Conservation (phyloP, 2,329 filamentous ascomycete species). For the Pseudocercospora fijiensis region DNA sequence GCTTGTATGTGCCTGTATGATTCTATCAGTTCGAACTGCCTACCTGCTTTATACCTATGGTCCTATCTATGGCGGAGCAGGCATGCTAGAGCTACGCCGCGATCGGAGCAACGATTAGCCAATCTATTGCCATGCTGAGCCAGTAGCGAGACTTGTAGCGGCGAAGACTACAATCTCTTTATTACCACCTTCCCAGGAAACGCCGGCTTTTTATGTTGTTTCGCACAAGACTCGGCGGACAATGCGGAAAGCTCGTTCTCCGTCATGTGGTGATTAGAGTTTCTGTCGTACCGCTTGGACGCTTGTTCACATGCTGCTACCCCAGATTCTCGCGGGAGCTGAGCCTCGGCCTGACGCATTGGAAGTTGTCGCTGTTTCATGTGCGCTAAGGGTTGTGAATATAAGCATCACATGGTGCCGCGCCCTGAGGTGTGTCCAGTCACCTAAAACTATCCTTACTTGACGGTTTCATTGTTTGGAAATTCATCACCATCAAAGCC, state of each 20-base stretch:
- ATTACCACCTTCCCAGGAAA: not conserved
- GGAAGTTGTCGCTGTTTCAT: slow-evolving; percentile 13
- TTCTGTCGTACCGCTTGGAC: slow-evolving; percentile 13
- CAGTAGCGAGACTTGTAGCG: not conserved
- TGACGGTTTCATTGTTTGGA: slow-evolving; percentile 9
- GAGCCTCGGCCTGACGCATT: slow-evolving; percentile 8
- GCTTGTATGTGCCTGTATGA: not conserved
- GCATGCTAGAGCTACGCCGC: slow-evolving; percentile 4
- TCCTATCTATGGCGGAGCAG: slow-evolving; percentile 5
- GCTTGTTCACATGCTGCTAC: slow-evolving; percentile 18
- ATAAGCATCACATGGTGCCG: slow-evolving; percentile 20
- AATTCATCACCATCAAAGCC: slow-evolving; percentile 3
- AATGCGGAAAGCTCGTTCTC: not conserved
- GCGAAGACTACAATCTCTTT: not conserved
- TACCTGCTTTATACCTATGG: slow-evolving; percentile 9
- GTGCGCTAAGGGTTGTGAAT: slow-evolving; percentile 12
- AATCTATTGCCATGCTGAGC: slow-evolving; percentile 5
- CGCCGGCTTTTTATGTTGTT: not conserved
- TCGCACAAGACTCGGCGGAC: slow-evolving; percentile 6
- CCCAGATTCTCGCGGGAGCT: slow-evolving; percentile 7
- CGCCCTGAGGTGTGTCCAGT: not conserved
- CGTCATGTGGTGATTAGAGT: not conserved
- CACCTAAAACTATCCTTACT: not conserved
- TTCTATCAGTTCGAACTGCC: not conserved
- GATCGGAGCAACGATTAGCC: slow-evolving; percentile 8